Evolutionary conservation across 2,329 filamentous ascomycete species (phyloP).

Genomic region (Colletotrichum melonis): DNA sequence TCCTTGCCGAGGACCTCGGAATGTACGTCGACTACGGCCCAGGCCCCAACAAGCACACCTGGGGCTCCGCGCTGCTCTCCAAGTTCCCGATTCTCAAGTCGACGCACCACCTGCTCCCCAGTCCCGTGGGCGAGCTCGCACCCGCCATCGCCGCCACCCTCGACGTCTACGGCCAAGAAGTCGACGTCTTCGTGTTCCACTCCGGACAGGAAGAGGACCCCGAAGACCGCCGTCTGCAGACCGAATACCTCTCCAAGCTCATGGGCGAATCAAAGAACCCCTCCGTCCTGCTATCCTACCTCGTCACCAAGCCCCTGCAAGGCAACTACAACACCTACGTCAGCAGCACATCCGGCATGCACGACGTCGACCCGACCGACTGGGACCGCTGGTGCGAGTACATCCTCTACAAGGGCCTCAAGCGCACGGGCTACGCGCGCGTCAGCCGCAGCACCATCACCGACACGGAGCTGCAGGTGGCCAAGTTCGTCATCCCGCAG

Average conservation of each 20-base stretch:
- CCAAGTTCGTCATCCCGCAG: constrained; percentile 89
- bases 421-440: constrained; percentile 87
- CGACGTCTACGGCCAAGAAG: constrained; percentile 87
- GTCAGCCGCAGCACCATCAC: constrained; percentile 93
- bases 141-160: constrained; percentile 97
- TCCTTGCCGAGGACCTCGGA: constrained; percentile 92
- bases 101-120: constrained; percentile 93
- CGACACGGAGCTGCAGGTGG: constrained; percentile 96
- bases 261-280: constrained; percentile 89
- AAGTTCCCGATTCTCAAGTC: constrained; percentile 99
- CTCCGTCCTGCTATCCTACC: constrained; percentile 87
- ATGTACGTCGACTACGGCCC: constrained; percentile 99
- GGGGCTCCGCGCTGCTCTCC: constrained; percentile 91
- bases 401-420: constrained; percentile 91
- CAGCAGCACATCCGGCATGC: constrained; percentile 87
- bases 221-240: constrained; percentile 89
- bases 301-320: constrained; percentile 89
- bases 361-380: constrained; percentile 90
- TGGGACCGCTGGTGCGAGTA: constrained; percentile 99
- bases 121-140: constrained; percentile 92
- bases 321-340: constrained; percentile 99
- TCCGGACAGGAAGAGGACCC: constrained; percentile 97
- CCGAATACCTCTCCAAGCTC: constrained; percentile 84
- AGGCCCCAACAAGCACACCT: constrained; percentile 98
- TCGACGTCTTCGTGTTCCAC: constrained; percentile 98